These are phyloP conservation scores for Mycena leptocephala DNA, from an alignment of 768 basidiomycete genomes.

Conservation along the genomic window DNA sequence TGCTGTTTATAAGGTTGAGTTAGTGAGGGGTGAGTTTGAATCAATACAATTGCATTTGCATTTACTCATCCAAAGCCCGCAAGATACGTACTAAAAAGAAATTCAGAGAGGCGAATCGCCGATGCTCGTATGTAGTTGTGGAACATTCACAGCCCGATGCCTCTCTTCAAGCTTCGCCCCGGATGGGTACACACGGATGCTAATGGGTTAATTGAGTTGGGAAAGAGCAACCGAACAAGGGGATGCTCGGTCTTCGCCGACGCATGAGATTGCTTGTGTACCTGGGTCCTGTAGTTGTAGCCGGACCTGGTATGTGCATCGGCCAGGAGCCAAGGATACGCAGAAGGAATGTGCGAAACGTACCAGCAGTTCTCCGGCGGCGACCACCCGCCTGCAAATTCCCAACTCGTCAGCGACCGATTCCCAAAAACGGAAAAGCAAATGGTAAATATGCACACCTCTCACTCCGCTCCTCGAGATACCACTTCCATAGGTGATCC, in stretches of 20 bases:
- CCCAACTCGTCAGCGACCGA: background rate
- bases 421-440: background rate
- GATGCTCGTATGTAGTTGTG: too few relatives aligned
- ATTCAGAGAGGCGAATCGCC: too few relatives aligned
- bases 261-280: background rate
- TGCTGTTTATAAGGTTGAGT: too few relatives aligned
- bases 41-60: too few relatives aligned
- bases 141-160: too few relatives aligned
- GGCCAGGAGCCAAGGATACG: background rate
- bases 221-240: background rate
- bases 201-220: background rate
- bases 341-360: background rate
- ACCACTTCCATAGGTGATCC: slow-evolving; percentile 24
- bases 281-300: background rate
- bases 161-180: too few relatives aligned
- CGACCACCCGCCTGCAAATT: background rate
- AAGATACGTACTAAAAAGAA: too few relatives aligned
- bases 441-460: too few relatives aligned
- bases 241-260: background rate
- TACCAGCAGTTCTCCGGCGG: background rate
- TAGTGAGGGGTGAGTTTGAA: too few relatives aligned
- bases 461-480: background rate
- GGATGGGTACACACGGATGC: background rate
- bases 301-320: background rate
- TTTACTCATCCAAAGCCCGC: too few relatives aligned